A percentile compares a stretch with the other conserved stretches of the same genome.
Evolutionary conservation across 2,329 filamentous ascomycete species (phyloP).

Genomic region (Penicillium sp.): DNA sequence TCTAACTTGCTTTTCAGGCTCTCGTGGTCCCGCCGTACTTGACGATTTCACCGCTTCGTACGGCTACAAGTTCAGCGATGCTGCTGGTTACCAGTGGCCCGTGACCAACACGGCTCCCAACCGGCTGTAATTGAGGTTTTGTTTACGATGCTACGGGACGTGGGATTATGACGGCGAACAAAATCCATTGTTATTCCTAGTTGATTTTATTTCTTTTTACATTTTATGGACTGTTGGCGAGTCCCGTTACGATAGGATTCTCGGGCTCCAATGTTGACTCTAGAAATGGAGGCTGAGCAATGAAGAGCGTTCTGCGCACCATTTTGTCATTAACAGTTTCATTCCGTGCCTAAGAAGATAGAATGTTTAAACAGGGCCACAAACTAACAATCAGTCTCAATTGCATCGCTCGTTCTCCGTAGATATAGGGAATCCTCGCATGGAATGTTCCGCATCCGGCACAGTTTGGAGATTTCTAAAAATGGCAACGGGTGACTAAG

Average conservation of each 20-base stretch:
- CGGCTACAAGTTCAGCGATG: conserved; percentile 98
- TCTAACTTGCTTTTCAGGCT: conserved; percentile 54
- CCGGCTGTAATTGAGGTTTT: conserved; percentile 61
- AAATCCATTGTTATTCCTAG: conserved; percentile 19
- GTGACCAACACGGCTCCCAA: conserved; percentile 64
- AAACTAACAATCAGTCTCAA: too few species aligned
- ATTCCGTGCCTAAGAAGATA: too few species aligned
- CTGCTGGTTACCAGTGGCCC: conserved; percentile 92
- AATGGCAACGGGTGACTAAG: conserved; percentile 5
- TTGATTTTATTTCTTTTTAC: conserved; percentile 13
- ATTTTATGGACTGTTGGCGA: conserved; percentile 9
- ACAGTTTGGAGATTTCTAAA: conserved; percentile 1
- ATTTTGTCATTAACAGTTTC: too few species aligned
- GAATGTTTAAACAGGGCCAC: too few species aligned
- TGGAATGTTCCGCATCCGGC: neutral
- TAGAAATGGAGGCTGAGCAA: conserved; percentile 11
- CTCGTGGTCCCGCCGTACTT: conserved; percentile 88
- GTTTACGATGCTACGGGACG: conserved; percentile 25
- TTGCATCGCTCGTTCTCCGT: too few species aligned
- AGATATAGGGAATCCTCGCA: neutral
- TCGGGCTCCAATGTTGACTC: conserved; percentile 4
- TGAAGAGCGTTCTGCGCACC: conserved; percentile 12
- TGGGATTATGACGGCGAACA: conserved; percentile 20
- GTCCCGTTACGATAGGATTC: conserved; percentile 6
- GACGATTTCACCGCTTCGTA: conserved; percentile 98